phyloP scores from a whole-genome alignment of 345 rosid species.

The Linum trigynum region DNA sequence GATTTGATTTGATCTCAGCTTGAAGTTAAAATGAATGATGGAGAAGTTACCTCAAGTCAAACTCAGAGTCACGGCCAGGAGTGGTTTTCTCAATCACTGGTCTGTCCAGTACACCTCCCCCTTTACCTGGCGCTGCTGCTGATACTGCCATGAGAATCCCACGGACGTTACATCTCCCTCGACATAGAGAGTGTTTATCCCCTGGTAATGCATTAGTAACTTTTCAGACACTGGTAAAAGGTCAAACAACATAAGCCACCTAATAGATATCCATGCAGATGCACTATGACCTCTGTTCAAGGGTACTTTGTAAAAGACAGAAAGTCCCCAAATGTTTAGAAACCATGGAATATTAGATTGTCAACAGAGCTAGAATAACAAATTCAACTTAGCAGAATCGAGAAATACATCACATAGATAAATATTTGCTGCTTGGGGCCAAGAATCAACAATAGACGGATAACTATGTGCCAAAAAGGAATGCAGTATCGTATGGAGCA shows the following conservation, averaged over 20 bases:
- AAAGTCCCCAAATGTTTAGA: neutral
- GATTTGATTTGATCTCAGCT: neutral
- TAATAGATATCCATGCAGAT: no score
- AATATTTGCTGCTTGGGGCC: neutral
- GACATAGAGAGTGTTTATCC: slow-evolving; percentile 36
- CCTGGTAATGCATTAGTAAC: slow-evolving; percentile 26
- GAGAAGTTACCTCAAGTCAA: slow-evolving; percentile 44
- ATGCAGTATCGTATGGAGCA: neutral
- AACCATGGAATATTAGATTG: neutral
- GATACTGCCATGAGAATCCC: slow-evolving; percentile 43
- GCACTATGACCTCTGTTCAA: no score
- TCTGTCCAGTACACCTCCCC: slow-evolving; percentile 62
- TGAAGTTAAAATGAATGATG: neutral
- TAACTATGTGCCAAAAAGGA: neutral
- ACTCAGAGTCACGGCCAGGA: slow-evolving; percentile 73
- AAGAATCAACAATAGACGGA: neutral
- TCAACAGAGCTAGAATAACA: neutral
- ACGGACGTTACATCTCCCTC: slow-evolving; percentile 44
- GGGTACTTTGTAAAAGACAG: neutral
- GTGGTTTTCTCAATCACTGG: slow-evolving; percentile 59
- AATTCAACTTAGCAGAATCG: neutral
- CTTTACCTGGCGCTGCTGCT: slow-evolving; percentile 48
- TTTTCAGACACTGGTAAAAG: slow-evolving; percentile 6
- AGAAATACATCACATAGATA: neutral
- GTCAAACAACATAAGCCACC: neutral